Conservation (phyloP, 805 yeast species). For the Teunomyces barrocoloradensis region DNA sequence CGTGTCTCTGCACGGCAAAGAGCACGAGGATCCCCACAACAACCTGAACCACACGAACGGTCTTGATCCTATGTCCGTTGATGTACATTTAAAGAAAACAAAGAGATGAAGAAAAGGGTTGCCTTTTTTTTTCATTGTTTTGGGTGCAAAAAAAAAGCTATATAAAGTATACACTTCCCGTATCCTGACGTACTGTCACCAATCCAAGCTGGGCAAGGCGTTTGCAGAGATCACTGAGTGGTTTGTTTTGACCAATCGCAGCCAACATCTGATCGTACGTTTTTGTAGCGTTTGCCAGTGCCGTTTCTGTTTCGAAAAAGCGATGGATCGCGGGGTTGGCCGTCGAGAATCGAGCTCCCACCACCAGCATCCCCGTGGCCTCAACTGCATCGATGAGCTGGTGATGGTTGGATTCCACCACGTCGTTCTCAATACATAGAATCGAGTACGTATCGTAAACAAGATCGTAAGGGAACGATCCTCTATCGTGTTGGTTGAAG, state of each 20-base stretch:
- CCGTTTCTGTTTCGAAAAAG: slow-evolving; percentile 11
- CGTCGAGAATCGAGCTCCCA: slow-evolving; percentile 25
- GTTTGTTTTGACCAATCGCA: background rate
- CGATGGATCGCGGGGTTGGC: slow-evolving; percentile 10
- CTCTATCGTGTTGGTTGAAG: no score
- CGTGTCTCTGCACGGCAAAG: background rate
- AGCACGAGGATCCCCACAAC: slow-evolving; percentile 2
- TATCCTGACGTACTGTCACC: slow-evolving; percentile 18
- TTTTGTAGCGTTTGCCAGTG: background rate
- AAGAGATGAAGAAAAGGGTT: background rate
- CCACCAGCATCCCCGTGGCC: slow-evolving; percentile 22
- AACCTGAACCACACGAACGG: slow-evolving; percentile 6
- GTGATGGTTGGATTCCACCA: slow-evolving; percentile 22
- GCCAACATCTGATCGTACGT: slow-evolving; percentile 17
- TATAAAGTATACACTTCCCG: slow-evolving; percentile 14
- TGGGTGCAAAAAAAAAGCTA: background rate
- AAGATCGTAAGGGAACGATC: slow-evolving; percentile 29
- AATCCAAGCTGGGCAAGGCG: slow-evolving; percentile 21
- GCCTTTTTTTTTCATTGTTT: no score
- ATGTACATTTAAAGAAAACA: slow-evolving; percentile 1
- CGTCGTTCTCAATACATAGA: slow-evolving; percentile 30
- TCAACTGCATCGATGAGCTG: slow-evolving; percentile 21
- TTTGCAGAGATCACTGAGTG: slow-evolving; percentile 13
- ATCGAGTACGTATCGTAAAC: slow-evolving; percentile 23
- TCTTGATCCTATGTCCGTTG: slow-evolving; percentile 7